Percentiles rank a stretch among this genome's conserved stretches.
These are phyloP conservation scores for barrel medic (Medicago truncatula) DNA, from an alignment of 306 rosid species.

Conservation along the genomic window MtrunA17r5.0-ANR NC_053047.1:21277501-21278000, in stretches of 20 bases:
- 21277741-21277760: conserved; percentile 16
- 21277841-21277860: conserved; percentile 9
- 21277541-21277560: neutral
- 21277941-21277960: neutral
- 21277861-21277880: neutral
- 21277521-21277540: neutral
- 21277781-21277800: neutral
- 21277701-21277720: too few relatives aligned
- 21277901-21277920: conserved; percentile 14
- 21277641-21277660: conserved; percentile 3
- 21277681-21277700: conserved; percentile 4
- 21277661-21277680: conserved; percentile 3
- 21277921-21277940: conserved; percentile 28
- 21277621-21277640: neutral
- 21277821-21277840: conserved; percentile 10
- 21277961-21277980: too few relatives aligned
- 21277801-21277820: conserved; percentile 16
- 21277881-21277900: neutral
- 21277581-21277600: conserved; percentile 8
- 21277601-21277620: neutral
- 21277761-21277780: too few relatives aligned
- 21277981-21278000: too few relatives aligned
- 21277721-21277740: neutral
- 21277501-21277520: too few relatives aligned
- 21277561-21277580: neutral